Percentiles rank a stretch among this genome's conserved stretches.
Evolutionary conservation across 306 rosid genomes (phyloP).

Genomic region (Rosa persica): DNA sequence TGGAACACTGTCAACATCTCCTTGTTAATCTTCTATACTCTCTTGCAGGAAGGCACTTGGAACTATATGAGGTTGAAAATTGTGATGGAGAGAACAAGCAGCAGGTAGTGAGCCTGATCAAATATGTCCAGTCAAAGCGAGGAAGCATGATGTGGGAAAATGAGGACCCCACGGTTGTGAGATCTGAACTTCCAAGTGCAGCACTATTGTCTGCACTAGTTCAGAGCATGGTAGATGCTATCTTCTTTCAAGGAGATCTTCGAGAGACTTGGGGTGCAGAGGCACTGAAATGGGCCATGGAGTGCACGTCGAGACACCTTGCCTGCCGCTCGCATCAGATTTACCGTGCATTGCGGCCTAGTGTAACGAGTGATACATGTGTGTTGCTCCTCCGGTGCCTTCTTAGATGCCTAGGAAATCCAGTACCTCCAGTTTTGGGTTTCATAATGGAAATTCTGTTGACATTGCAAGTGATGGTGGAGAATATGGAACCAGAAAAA

Average conservation of each 20-base stretch:
- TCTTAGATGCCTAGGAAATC: constrained; percentile 94
- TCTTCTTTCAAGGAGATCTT: constrained; percentile 99
- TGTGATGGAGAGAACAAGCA: constrained; percentile 97
- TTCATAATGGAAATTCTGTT: constrained; percentile 91
- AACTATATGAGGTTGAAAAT: constrained; percentile 96
- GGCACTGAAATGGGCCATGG: constrained; percentile 99
- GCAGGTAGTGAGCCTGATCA: constrained; percentile 97
- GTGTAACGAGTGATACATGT: constrained; percentile 95
- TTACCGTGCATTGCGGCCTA: constrained; percentile 92
- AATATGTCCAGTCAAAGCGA: constrained; percentile 97
- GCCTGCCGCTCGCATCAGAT: constrained; percentile 99
- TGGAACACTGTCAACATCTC: constrained; percentile 98
- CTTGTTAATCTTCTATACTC: constrained; percentile 96
- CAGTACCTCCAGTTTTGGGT: constrained; percentile 94
- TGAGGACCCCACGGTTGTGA: constrained; percentile 93
- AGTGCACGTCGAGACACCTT: constrained; percentile 97
- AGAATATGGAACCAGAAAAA: constrained; percentile 99
- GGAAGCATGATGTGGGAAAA: constrained; percentile 99
- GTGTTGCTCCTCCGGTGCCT: constrained; percentile 96
- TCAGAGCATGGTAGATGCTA: constrained; percentile 99
- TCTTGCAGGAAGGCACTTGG: constrained; percentile 97
- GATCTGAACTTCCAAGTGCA: constrained; percentile 98
- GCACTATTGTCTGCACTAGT: constrained; percentile 96
- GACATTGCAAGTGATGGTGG: constrained; percentile 99
- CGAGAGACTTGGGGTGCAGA: constrained; percentile 99